Conservation (phyloP, 2,329 filamentous ascomycete genomes). For the Ramularia endophylla region DNA sequence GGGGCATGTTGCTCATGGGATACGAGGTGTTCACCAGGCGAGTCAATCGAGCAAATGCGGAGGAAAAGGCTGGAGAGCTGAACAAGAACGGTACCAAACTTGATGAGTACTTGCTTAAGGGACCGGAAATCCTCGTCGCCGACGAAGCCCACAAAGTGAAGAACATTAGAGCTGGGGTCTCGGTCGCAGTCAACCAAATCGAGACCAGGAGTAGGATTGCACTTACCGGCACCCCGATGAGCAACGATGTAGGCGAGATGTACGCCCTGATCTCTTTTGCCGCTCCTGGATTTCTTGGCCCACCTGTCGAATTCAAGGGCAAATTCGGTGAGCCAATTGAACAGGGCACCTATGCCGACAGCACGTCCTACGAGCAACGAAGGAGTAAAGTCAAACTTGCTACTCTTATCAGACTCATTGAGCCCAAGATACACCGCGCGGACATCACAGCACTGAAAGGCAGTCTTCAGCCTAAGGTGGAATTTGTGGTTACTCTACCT, state of each 20-base stretch:
- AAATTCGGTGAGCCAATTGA: slow-evolving; percentile 71
- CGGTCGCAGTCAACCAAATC: slow-evolving; percentile 53
- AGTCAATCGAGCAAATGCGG: slow-evolving; percentile 22
- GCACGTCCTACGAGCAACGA: slow-evolving; percentile 49
- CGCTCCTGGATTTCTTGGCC: slow-evolving; percentile 69
- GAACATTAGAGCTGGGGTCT: slow-evolving; percentile 51
- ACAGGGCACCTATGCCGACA: slow-evolving; percentile 63
- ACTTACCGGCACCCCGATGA: slow-evolving; percentile 78
- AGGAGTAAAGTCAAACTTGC: slow-evolving; percentile 60
- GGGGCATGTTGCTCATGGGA: slow-evolving; percentile 71
- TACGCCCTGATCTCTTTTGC: slow-evolving; percentile 86
- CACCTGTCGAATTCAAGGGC: slow-evolving; percentile 58
- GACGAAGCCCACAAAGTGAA: slow-evolving; percentile 84
- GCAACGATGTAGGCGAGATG: slow-evolving; percentile 80
- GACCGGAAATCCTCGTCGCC: slow-evolving; percentile 68
- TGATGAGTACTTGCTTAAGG: slow-evolving; percentile 48
- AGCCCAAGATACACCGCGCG: slow-evolving; percentile 70
- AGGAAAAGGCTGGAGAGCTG: slow-evolving; percentile 39
- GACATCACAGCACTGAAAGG: slow-evolving; percentile 62
- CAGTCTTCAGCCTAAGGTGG: slow-evolving; percentile 67
- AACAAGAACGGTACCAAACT: slow-evolving; percentile 52
- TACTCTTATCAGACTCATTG: slow-evolving; percentile 64
- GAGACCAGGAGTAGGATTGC: slow-evolving; percentile 68
- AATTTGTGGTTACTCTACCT: slow-evolving; percentile 73
- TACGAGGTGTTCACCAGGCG: slow-evolving; percentile 61